Percentiles rank a stretch among this genome's conserved stretches.
phyloP scores from a whole-genome alignment of 768 basidiomycete species.

The Mycena pura region DNA sequence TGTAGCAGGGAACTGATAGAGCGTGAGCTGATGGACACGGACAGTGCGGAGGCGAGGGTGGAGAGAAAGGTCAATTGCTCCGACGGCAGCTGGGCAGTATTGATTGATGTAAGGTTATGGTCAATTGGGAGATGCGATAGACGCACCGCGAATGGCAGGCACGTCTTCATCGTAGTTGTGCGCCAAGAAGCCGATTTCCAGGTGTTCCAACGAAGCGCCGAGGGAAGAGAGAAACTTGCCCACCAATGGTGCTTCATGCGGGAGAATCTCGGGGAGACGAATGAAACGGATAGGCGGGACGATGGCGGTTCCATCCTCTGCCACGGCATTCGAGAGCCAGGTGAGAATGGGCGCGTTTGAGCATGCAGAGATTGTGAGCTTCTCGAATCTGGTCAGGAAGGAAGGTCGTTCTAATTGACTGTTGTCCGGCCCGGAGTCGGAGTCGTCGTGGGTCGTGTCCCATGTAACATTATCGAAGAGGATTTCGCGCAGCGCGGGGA shows the following conservation, averaged over 20 bases:
- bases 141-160: constrained; percentile 23
- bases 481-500: constrained; percentile 55
- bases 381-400: constrained; percentile 41
- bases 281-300: constrained; percentile 31
- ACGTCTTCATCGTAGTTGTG: constrained; percentile 27
- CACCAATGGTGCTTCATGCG: constrained; percentile 33
- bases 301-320: constrained; percentile 26
- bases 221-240: constrained; percentile 30
- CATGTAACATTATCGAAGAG: constrained; percentile 56
- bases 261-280: constrained; percentile 38
- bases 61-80: constrained; percentile 32
- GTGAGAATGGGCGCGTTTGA: constrained; percentile 33
- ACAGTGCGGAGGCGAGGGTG: constrained; percentile 35
- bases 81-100: constrained; percentile 30
- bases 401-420: constrained; percentile 40
- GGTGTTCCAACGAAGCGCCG: constrained; percentile 35
- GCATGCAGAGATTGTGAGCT: constrained; percentile 42
- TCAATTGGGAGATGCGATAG: background rate
- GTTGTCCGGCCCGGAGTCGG: constrained; percentile 22
- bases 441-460: constrained; percentile 48
- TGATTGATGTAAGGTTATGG: background rate
- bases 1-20: constrained; percentile 39
- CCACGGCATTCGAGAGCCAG: constrained; percentile 34
- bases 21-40: constrained; percentile 38
- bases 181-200: constrained; percentile 39